Base-by-base conservation (phyloP, 106 monocot species). In the Phalaenopsis aphrodite region DNA sequence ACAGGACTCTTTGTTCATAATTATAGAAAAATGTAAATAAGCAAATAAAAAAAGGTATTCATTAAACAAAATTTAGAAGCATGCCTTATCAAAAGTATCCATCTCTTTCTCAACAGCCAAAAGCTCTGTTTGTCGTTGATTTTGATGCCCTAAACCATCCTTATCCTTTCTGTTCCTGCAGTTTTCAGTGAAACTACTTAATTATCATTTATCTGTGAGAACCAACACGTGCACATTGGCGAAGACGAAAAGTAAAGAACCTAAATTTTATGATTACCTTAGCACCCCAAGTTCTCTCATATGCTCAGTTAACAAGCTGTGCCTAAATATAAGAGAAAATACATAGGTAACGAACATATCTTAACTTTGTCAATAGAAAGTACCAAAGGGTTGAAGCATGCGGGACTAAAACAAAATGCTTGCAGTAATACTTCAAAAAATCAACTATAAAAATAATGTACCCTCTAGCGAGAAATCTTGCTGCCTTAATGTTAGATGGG, bases 401-500 rank as follows among this genome's bases (percentile, higher is more conserved):
- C 5, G 38, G 11, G n/a, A 45, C 43, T 43, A 74, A 74, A 74
- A 74, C 74, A 74, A 5, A 45, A 74, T 39, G 1, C 15, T 15
- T 74, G 5, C 9, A 45, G 8, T 42, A 74, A 2, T 69, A 69
- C n/a, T 17, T 43, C 7, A 74, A 78, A 30, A 64, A 81, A 79
- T 12, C 76, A 65, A 45, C 71, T 64, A 15, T 79, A 42, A 85
- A 21, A 75, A 55, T 67, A 43, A 23, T 80, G 23, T 87, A 99
- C 99, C 99, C 92, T 80, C 75, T 91, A 42, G 95, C 91, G 78
- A 99, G 91, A 79, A 95, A 99, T 78, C 85, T 91, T 65, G 93
- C 83, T 21, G 99, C 95, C 87, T 99, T 99, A 84, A 95, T 88
- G 82, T 99, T 91, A 73, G 95, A 99, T 43, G 93, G 99, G 64